Conservation (phyloP, 2,329 filamentous ascomycete species). For the Calonectria pteridis region DNA sequence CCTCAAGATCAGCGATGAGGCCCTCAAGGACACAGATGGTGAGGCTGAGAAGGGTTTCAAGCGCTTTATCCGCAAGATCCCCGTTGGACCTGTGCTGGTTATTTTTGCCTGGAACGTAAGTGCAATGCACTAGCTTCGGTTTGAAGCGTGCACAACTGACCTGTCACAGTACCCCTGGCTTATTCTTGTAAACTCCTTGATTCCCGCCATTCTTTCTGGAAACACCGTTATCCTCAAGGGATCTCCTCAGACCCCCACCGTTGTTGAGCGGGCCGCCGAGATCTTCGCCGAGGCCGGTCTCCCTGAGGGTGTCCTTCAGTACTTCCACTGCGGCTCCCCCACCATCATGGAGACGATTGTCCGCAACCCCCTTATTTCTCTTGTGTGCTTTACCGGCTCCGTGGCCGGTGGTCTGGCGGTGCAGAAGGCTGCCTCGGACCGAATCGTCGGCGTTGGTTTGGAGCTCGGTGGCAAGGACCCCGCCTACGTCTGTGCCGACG, state of each 20-base stretch:
- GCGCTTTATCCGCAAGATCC: conserved; percentile 88
- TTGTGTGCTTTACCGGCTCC: conserved; percentile 94
- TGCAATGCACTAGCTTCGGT: conserved; percentile 22
- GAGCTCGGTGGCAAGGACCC: conserved; percentile 97
- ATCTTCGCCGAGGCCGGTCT: conserved; percentile 86
- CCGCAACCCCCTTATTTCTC: conserved; percentile 79
- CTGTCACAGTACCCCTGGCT: conserved; percentile 86
- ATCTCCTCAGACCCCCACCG: conserved; percentile 92
- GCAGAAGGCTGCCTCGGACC: conserved; percentile 85
- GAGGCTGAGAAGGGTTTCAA: conserved; percentile 90
- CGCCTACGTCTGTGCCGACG: conserved; percentile 87
- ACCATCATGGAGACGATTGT: conserved; percentile 83
- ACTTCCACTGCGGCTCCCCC: conserved; percentile 89
- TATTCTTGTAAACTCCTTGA: conserved; percentile 90
- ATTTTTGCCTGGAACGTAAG: conserved; percentile 97
- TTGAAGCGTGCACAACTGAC: conserved; percentile 17
- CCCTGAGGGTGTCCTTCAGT: conserved; percentile 86
- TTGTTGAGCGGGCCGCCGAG: conserved; percentile 84
- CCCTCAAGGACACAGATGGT: conserved; percentile 83
- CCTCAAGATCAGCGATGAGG: conserved; percentile 84
- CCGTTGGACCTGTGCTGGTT: conserved; percentile 87
- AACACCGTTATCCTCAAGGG: conserved; percentile 96
- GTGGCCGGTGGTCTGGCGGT: conserved; percentile 89
- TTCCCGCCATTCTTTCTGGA: conserved; percentile 90
- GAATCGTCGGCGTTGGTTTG: conserved; percentile 87